Conservation (phyloP, 2,329 filamentous ascomycete species). For the Clarireedia paspali region DNA sequence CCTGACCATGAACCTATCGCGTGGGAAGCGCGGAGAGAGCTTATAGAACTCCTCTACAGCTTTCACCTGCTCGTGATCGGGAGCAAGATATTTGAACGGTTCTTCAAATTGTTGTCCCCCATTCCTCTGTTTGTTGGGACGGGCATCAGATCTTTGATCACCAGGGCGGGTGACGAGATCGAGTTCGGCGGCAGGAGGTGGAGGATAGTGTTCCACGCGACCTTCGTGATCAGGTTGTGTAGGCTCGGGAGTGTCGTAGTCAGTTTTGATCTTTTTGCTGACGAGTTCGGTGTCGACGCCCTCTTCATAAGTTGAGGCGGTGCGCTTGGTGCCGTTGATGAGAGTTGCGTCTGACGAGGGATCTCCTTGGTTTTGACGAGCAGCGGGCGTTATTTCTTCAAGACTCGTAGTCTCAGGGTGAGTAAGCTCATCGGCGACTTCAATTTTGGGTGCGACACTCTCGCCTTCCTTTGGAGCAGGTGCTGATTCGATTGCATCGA, state of each 20-base stretch:
- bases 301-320: constrained; percentile 30
- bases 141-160: constrained; percentile 16
- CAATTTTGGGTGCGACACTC: constrained; percentile 26
- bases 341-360: constrained; percentile 17
- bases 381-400: constrained; percentile 23
- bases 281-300: not conserved
- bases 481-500: constrained; percentile 33
- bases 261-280: constrained; percentile 40
- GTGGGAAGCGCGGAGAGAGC: constrained; percentile 75
- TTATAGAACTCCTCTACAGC: constrained; percentile 80
- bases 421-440: constrained; percentile 25
- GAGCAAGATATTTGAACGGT: constrained; percentile 82
- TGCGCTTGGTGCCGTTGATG: constrained; percentile 28
- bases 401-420: constrained; percentile 18
- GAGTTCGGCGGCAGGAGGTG: constrained; percentile 27
- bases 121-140: constrained; percentile 18
- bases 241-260: constrained; percentile 19
- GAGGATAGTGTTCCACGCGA: constrained; percentile 29
- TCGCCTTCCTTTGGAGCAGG: constrained; percentile 26
- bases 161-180: constrained; percentile 24
- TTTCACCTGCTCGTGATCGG: constrained; percentile 67
- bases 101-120: constrained; percentile 62
- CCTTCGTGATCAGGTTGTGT: constrained; percentile 10
- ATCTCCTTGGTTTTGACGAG: constrained; percentile 28
- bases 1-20: constrained; percentile 90